Base-by-base conservation (phyloP, 768 basidiomycete species). In the Scleroderma bovista region DNA sequence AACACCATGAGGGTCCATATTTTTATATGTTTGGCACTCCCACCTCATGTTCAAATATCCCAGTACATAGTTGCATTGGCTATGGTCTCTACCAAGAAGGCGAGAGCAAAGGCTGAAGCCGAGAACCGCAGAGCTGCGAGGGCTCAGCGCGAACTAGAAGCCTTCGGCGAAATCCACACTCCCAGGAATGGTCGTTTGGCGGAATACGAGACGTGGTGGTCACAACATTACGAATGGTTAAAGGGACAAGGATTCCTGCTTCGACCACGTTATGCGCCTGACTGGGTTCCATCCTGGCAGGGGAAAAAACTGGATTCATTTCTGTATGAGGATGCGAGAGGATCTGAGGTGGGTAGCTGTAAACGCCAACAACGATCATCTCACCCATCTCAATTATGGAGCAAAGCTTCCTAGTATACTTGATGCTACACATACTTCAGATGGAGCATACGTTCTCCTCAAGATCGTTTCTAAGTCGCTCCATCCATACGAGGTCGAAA, bases 261-360 rank as follows among this genome's bases (percentile, higher is more conserved):
- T 3, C 63, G 69, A 1, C 54, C 64, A 3, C 58, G 71, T 2
- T 70, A 63, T 46, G 20, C 41, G 10, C 68, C 68, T 72, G 26
- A 29, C 9, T 29, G 26, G 26, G 26, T 29, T 29, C 26, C 26
- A 29, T 29, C 26, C 26, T 29, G 70, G 70, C 34, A 24, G 16
- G 17, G 17, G 41, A 52, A 9, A 11, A 43, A 42, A 4, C 9
- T 8, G 13, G 40, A 50, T 24, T 20, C 19, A 3, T 22, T 11
- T 19, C 2, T 2, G 23, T 44, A 41, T 26, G 52, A 53, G 44
- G 52, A 51, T 32, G 31, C 26, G 10, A 22, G 19, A n/a, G 3
- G 2, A 24, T 54, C 51, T 38, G 52, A 54, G 34, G 52, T 51
- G 22, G 10, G 44, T 9, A 2, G 19, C 11, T 3, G 20, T 13